phyloP scores from a whole-genome alignment of 2,329 filamentous ascomycete genomes.

The Fusarium sp. region DNA sequence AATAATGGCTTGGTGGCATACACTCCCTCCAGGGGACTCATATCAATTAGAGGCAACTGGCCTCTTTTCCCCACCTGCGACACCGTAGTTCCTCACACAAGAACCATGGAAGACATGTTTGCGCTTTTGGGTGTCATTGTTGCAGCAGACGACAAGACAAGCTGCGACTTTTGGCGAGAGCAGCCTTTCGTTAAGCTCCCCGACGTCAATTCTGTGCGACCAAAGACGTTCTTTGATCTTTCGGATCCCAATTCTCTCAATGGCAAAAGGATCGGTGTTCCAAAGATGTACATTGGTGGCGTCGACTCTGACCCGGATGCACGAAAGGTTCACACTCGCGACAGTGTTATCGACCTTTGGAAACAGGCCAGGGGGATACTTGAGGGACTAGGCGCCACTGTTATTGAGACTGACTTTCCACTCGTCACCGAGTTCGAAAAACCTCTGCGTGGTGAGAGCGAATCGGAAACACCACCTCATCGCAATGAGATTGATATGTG shows the following conservation, averaged over 20 bases:
- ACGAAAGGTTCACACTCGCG: neutral
- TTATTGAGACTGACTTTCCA: neutral
- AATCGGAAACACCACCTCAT: neutral
- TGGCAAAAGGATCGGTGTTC: slow-evolving; percentile 14
- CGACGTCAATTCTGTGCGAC: neutral
- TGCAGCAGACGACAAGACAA: neutral
- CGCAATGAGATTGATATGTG: slow-evolving; percentile 4
- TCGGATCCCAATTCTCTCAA: neutral
- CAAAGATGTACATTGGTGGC: slow-evolving; percentile 18
- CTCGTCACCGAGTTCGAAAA: neutral
- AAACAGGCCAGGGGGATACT: neutral
- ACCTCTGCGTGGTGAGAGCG: neutral
- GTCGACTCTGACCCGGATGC: neutral
- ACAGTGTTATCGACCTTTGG: neutral
- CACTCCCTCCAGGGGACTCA: slow-evolving; percentile 17
- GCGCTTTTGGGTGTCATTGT: slow-evolving; percentile 15
- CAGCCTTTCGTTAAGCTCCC: slow-evolving; percentile 14
- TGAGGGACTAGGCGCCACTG: neutral
- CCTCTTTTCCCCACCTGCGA: slow-evolving; percentile 17
- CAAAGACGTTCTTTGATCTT: neutral
- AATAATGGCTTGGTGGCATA: slow-evolving; percentile 26
- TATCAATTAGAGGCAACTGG: slow-evolving; percentile 28
- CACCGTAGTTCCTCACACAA: slow-evolving; percentile 16
- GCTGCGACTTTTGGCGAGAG: slow-evolving; percentile 23
- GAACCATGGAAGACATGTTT: slow-evolving; percentile 19